Evolutionary conservation across 2,329 filamentous ascomycete genomes (phyloP).

Genomic region (Pseudogymnoascus sp.): DNA sequence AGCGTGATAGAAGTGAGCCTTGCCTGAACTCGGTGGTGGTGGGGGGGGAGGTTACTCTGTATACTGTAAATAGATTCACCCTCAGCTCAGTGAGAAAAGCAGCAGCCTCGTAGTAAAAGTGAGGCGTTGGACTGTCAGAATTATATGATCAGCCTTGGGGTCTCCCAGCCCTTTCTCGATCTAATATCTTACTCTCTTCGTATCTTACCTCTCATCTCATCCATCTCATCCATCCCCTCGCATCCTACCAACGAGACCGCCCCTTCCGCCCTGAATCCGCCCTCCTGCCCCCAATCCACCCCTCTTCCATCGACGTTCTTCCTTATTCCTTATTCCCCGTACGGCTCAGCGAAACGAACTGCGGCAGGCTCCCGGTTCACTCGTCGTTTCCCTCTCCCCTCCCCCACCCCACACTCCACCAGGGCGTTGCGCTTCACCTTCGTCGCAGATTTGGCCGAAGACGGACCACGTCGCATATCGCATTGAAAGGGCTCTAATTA

Average conservation of each 20-base stretch:
- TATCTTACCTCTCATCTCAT: neutral
- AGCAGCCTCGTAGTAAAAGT: neutral
- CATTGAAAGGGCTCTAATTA: neutral
- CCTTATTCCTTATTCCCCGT: neutral
- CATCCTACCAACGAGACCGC: neutral
- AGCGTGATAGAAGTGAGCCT: neutral
- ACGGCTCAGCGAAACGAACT: conserved; percentile 5
- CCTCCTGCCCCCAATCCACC: neutral
- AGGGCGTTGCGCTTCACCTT: neutral
- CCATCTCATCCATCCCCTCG: neutral
- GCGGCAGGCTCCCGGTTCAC: conserved; percentile 1
- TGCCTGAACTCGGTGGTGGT: neutral
- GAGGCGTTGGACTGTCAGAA: neutral
- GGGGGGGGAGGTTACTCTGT: neutral
- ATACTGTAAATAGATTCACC: neutral
- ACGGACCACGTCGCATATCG: neutral
- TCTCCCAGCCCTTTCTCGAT: neutral
- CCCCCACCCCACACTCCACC: neutral
- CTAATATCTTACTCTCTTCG: neutral
- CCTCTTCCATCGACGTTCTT: neutral
- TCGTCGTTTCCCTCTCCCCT: neutral
- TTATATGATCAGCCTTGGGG: neutral
- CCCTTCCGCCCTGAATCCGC: neutral
- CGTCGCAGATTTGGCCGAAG: neutral
- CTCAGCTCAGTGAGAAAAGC: neutral